Base-by-base conservation (phyloP, 805 yeast genomes). In the Lipomyces yamadae region DNA sequence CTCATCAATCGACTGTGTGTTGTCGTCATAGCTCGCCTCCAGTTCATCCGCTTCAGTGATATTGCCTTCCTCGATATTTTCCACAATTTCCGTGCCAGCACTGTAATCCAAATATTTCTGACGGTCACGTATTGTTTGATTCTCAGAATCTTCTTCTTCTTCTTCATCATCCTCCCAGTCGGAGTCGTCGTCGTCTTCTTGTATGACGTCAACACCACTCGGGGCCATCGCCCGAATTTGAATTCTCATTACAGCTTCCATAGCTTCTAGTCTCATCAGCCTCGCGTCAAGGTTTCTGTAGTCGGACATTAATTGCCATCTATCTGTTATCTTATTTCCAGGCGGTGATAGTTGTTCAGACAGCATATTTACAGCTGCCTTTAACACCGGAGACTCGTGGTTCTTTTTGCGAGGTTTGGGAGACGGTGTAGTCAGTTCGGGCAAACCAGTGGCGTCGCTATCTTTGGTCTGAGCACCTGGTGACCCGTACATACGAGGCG, bases 221-320 rank as follows among this genome's bases (percentile, higher is more conserved):
- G 37, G 37, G 18, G 56, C 56, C 56, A 42, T 42, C 3, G 48
- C n/a, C 48, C n/a, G 48, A 42, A 42, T 42, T n/a, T 50, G 62
- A 63, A 52, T 60, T 53, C 62, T 57, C 24, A 60, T 60, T 62
- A 60, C 55, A 18, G 62, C 30, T 42, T 63, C 67, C 34, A 60
- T 18, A 7, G 30, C 52, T 52, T 63, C 67, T 15, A 63, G 34
- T 45, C 61, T 29, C 11, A 52, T 18, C 29, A 66, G 37, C 2
- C 69, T 33, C 8, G 59, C 61, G 39, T 66, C 69, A 6, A 66
- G 11, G 35, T 59, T 64, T 11, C 64, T 58, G 35, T 63, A 66
- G 24, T 59, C 61, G 8, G 24, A 11, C 54, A 59, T 30, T 8
- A 66, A 48, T 8, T 15, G 18, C 45, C 48, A 35, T n/a, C 53